Evolutionary conservation across 306 rosid genomes (phyloP).

Genomic region (Casuarina equisetifolia): DNA sequence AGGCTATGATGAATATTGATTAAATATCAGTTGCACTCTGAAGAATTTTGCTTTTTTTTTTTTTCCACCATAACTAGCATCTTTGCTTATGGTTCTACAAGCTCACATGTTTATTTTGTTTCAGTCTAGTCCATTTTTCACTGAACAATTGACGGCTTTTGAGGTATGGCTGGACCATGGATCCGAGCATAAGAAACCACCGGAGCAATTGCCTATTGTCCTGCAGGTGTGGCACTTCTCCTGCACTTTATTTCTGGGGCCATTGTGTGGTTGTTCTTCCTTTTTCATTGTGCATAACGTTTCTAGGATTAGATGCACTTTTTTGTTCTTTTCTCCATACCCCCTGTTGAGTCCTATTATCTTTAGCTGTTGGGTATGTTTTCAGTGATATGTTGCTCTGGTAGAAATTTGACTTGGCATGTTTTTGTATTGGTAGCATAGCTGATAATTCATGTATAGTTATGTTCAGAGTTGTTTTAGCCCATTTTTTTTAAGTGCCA

Average conservation of each 20-base stretch:
- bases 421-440: conserved; percentile 16
- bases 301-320: conserved; percentile 20
- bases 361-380: conserved; percentile 20
- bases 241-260: conserved; percentile 29
- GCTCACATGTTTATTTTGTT: conserved; percentile 21
- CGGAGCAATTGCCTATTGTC: conserved; percentile 97
- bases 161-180: conserved; percentile 99
- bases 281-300: conserved; percentile 21
- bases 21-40: background rate
- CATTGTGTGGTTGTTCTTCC: background rate
- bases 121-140: conserved; percentile 95
- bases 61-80: background rate
- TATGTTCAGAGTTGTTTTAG: background rate
- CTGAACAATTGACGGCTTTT: conserved; percentile 95
- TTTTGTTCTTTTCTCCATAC: conserved; percentile 24
- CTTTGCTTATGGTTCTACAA: background rate
- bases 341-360: conserved; percentile 14
- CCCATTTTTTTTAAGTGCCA: background rate
- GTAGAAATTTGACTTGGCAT: conserved; percentile 11
- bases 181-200: conserved; percentile 96
- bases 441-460: background rate
- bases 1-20: background rate
- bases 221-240: conserved; percentile 70
- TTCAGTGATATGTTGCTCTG: conserved; percentile 14
- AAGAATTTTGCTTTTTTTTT: background rate